phyloP scores from a whole-genome alignment of 352 stramenopile genomes.

The Pythium scleroteichum region DNA sequence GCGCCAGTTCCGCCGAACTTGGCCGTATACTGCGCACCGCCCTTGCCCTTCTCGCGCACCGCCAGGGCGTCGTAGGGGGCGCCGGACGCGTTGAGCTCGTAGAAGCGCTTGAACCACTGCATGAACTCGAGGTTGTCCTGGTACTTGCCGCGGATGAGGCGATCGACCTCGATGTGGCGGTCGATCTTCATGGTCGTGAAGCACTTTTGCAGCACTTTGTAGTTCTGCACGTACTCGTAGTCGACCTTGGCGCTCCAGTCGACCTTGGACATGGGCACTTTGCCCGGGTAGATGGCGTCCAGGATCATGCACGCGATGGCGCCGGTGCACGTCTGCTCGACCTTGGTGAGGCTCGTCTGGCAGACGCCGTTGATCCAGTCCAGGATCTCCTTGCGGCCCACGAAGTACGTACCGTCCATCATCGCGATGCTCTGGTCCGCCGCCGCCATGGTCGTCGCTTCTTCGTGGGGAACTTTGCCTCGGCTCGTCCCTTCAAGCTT shows the following conservation, averaged over 20 bases:
- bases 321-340: constrained; percentile 97
- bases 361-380: constrained; percentile 99
- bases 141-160: constrained; percentile 98
- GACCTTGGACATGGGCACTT: constrained; percentile 96
- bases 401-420: constrained; percentile 98
- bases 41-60: constrained; percentile 94
- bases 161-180: constrained; percentile 96
- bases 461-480: neutral
- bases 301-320: constrained; percentile 98
- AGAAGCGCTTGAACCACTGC: constrained; percentile 97
- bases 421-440: constrained; percentile 91
- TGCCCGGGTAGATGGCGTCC: constrained; percentile 93
- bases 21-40: constrained; percentile 76
- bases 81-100: constrained; percentile 83
- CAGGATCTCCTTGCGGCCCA: constrained; percentile 96
- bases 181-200: constrained; percentile 97
- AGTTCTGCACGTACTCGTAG: constrained; percentile 99
- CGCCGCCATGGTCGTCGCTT: constrained; percentile 49
- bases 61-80: constrained; percentile 94
- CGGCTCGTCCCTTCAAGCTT: constrained; percentile 11
- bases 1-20: constrained; percentile 51
- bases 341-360: constrained; percentile 93
- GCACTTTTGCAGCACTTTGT: constrained; percentile 98
- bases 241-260: constrained; percentile 97
- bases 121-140: constrained; percentile 99